A percentile compares a stretch with the other conserved stretches of the same genome.
These are phyloP conservation scores for Botrytis paeoniae DNA, from an alignment of 2,329 filamentous ascomycete species.

Conservation along the genomic window DNA sequence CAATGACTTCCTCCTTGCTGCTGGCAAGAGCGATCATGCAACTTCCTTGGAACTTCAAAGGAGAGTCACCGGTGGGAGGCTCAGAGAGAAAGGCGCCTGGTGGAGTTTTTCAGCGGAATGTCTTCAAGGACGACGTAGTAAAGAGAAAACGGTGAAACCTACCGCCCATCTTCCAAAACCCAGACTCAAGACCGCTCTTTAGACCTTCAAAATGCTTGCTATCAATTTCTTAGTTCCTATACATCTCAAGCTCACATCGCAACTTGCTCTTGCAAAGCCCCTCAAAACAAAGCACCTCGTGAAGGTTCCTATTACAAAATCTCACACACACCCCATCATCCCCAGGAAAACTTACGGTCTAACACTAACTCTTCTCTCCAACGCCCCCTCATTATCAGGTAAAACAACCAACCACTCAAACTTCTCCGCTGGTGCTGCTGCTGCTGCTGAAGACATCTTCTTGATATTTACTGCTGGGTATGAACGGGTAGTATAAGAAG, in stretches of 20 bases:
- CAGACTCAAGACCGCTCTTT: slow-evolving; percentile 49
- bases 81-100: slow-evolving; percentile 65
- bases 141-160: slow-evolving; percentile 17
- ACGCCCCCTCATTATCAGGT: slow-evolving; percentile 60
- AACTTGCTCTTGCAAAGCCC: not conserved
- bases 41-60: slow-evolving; percentile 56
- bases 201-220: slow-evolving; percentile 44
- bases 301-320: too few relatives aligned
- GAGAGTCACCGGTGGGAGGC: slow-evolving; percentile 60
- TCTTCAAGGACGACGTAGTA: not conserved
- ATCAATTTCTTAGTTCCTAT: not conserved
- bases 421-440: slow-evolving; percentile 38
- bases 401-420: slow-evolving; percentile 68
- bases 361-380: slow-evolving; percentile 60
- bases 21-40: slow-evolving; percentile 62
- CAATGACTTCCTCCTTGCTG: slow-evolving; percentile 65
- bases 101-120: not conserved
- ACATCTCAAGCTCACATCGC: not conserved
- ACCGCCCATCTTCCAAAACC: slow-evolving; percentile 59
- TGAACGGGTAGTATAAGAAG: not conserved
- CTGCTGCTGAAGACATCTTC: slow-evolving; percentile 19
- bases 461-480: not conserved
- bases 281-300: not conserved
- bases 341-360: slow-evolving; percentile 49
- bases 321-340: not conserved